phyloP scores from a whole-genome alignment of 352 stramenopile species.

The Globisporangium irregulare region DNA sequence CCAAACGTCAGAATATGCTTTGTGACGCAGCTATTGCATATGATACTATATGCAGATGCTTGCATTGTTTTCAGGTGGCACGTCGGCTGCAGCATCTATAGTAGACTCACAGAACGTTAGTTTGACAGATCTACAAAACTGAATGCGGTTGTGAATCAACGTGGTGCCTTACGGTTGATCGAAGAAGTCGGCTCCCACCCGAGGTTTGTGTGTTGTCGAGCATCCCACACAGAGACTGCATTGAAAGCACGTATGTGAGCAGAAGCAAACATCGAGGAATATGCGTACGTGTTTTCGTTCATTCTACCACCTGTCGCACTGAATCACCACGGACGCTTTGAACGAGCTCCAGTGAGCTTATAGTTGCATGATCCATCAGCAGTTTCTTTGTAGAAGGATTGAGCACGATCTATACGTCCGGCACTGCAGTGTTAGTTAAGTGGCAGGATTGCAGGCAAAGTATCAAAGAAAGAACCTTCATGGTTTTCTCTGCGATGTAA shows the following conservation, averaged over 20 bases:
- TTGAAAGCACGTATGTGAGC: not conserved
- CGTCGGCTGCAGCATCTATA: slow-evolving; percentile 76
- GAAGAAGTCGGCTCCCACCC: slow-evolving; percentile 64
- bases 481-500: slow-evolving; percentile 77
- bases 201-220: slow-evolving; percentile 81
- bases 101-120: slow-evolving; percentile 15
- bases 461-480: slow-evolving; percentile 47
- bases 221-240: slow-evolving; percentile 71
- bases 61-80: slow-evolving; percentile 84
- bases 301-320: slow-evolving; percentile 30
- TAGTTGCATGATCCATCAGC: slow-evolving; percentile 82
- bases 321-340: slow-evolving; percentile 53
- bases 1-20: not conserved
- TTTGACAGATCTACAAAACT: not conserved
- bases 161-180: slow-evolving; percentile 57
- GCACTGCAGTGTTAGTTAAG: not conserved
- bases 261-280: not conserved
- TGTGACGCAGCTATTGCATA: not conserved
- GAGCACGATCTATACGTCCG: slow-evolving; percentile 50
- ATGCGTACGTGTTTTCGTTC: not conserved
- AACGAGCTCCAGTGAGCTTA: slow-evolving; percentile 71
- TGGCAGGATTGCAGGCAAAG: not conserved
- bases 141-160: not conserved
- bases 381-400: slow-evolving; percentile 71
- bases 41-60: not conserved